Percentiles rank a stretch among this genome's conserved stretches.
These are phyloP conservation scores for Borealophlyctis nickersoniae DNA, from an alignment of 192 early-diverging fungal genomes.

Conservation along the genomic window DNA sequence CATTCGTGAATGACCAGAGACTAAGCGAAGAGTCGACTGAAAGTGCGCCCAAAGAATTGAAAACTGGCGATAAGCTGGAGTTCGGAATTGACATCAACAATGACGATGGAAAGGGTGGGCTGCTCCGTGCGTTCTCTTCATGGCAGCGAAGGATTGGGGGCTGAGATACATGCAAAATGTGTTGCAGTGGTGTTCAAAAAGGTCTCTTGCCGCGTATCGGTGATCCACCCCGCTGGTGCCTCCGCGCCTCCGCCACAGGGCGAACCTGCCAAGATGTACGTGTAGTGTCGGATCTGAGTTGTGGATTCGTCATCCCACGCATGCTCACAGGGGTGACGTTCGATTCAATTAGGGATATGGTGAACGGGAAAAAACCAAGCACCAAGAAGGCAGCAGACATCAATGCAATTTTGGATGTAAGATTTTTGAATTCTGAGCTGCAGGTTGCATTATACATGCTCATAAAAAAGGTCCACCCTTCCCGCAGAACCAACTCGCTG, in stretches of 20 bases:
- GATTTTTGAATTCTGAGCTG: background rate
- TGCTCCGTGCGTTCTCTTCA: constrained; percentile 8
- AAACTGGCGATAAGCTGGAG: constrained; percentile 61
- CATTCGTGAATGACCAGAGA: constrained; percentile 71
- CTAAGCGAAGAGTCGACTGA: constrained; percentile 64
- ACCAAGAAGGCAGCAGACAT: constrained; percentile 6
- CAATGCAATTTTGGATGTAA: constrained; percentile 20
- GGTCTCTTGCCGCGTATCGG: constrained; percentile 35
- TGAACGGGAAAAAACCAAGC: too few relatives aligned
- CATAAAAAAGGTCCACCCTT: background rate
- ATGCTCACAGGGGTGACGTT: background rate
- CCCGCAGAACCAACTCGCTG: constrained; percentile 3
- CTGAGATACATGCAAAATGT: background rate
- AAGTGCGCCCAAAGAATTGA: constrained; percentile 56
- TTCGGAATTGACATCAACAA: constrained; percentile 81
- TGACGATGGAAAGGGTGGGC: constrained; percentile 60
- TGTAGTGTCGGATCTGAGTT: background rate
- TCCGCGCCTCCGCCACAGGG: constrained; percentile 8
- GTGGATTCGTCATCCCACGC: background rate
- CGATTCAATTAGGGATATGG: background rate
- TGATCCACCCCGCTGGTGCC: constrained; percentile 21
- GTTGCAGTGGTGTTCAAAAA: constrained; percentile 43
- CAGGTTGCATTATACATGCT: background rate
- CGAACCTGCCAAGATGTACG: constrained; percentile 12
- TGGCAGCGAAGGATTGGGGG: background rate